Base-by-base conservation (phyloP, 2,329 filamentous ascomycete genomes). In the Fonsecaea nubica region DNA sequence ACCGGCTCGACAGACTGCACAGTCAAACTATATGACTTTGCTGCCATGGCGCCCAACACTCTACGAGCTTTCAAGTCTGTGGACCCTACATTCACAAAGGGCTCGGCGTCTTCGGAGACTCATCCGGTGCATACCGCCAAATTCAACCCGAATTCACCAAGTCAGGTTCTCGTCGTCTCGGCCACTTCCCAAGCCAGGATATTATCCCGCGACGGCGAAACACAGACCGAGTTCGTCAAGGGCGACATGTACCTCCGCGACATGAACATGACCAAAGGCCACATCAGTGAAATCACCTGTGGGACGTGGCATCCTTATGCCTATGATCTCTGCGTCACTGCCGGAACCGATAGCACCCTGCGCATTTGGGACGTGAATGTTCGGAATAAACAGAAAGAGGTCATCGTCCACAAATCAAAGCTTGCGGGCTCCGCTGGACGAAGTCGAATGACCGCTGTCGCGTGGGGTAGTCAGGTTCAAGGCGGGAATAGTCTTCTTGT, bases 191-290 rank as follows among this genome's bases (percentile, higher is more conserved):
- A 98, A 77, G 92, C 94, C 12, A 93, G 93, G 77, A 89, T 99
- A 30, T 85, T 98, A 77, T 92, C 88, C 73, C 89, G 95, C 74
- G 94, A 99, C 80, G 95, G 95, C 45, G 92, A 96, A 53, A 85
- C 91, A 7, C 74, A 96, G 57, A 90, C 90, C 0, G 93, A 97
- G 75, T 98, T 97, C 71, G 90, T 93, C 72, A 99, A 99, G 80
- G 95, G 95, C 54, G 95, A 99, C 77, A 98, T 98, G 93, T 99
- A 99, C 75, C 81, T 99, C 71, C 87, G 94, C 62, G 95, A 99
- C 77, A 96, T 98, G 90, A 88, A 97, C 79, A 93, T 98, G 77
- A 99, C 95, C 4, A 98, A 97, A 77, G 95, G 95, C 1, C 95
- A 99, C 79, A 89, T 97, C 60, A 93, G 93, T 3, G 95, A 97